Conservation (phyloP, 768 basidiomycete species). For the Suillus alpinus region DNA sequence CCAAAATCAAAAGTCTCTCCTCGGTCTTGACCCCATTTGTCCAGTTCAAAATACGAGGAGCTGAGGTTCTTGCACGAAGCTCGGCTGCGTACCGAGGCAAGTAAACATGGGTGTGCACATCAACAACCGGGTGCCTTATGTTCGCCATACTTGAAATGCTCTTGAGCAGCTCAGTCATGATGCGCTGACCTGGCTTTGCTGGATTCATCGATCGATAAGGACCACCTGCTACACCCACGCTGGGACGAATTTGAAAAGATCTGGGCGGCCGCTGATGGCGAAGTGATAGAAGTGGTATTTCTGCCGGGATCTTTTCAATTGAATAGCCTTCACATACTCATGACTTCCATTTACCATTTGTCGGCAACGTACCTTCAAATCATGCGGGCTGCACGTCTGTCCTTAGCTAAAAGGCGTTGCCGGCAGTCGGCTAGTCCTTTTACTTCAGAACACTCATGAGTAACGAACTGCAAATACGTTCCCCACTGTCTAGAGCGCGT, state of each 20-base stretch:
- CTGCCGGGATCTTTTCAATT: background rate
- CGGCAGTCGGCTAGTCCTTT: background rate
- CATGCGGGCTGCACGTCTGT: background rate
- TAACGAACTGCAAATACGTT: slow-evolving; percentile 4
- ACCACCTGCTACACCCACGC: background rate
- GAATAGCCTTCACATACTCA: background rate
- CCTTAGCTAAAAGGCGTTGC: background rate
- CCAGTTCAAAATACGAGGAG: slow-evolving; percentile 63
- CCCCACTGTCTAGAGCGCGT: slow-evolving; percentile 19
- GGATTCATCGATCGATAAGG: slow-evolving; percentile 26
- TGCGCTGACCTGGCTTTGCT: slow-evolving; percentile 14
- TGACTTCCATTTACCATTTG: background rate
- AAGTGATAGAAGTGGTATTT: background rate
- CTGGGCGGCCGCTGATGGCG: background rate
- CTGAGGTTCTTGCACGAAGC: slow-evolving; percentile 58
- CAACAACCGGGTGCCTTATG: slow-evolving; percentile 50
- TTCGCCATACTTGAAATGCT: slow-evolving; percentile 11
- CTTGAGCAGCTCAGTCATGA: slow-evolving; percentile 25
- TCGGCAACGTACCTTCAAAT: background rate
- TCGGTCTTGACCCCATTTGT: slow-evolving; percentile 41
- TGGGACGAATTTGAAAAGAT: background rate
- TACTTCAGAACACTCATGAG: background rate
- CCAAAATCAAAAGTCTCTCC: slow-evolving; percentile 73
- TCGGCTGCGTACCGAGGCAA: slow-evolving; percentile 74
- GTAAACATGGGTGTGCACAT: slow-evolving; percentile 87